phyloP scores from a whole-genome alignment of 306 rosid species.

The Argentina anserina region DNA sequence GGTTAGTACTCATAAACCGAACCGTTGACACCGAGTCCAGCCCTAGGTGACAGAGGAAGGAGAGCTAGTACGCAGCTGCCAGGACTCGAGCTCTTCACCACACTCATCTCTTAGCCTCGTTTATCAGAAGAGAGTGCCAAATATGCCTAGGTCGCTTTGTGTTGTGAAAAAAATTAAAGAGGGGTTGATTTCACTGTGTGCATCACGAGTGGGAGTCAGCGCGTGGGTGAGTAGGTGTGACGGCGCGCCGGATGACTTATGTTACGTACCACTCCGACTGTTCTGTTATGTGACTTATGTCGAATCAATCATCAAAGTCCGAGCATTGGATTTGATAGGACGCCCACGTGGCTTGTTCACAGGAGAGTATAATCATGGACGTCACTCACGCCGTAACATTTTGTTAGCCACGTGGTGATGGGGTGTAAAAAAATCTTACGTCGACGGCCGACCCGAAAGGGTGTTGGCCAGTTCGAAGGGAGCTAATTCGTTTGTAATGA shows the following conservation, averaged over 20 bases:
- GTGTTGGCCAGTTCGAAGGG: neutral
- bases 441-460: neutral
- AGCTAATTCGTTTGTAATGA: neutral
- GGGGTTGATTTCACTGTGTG: neutral
- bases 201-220: neutral
- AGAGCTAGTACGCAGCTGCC: conserved; percentile 25
- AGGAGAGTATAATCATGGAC: conserved; percentile 11
- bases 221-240: neutral
- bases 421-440: too few species aligned
- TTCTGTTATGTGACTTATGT: neutral
- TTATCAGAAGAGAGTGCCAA: neutral
- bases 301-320: neutral
- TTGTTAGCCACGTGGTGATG: neutral
- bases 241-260: neutral
- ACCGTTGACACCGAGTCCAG: too few species aligned
- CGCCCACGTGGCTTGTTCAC: neutral
- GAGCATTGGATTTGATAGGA: neutral
- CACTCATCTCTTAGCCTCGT: conserved; percentile 29
- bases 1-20: too few species aligned
- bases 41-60: conserved; percentile 26
- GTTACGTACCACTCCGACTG: neutral
- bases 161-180: neutral
- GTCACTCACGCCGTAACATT: conserved; percentile 7
- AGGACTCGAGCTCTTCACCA: conserved; percentile 30
- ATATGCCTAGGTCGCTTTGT: neutral